A percentile compares a stretch with the other conserved stretches of the same genome.
Evolutionary conservation across 116 monocot species (phyloP).

Genomic region (Trichopus zeylanicus): DNA sequence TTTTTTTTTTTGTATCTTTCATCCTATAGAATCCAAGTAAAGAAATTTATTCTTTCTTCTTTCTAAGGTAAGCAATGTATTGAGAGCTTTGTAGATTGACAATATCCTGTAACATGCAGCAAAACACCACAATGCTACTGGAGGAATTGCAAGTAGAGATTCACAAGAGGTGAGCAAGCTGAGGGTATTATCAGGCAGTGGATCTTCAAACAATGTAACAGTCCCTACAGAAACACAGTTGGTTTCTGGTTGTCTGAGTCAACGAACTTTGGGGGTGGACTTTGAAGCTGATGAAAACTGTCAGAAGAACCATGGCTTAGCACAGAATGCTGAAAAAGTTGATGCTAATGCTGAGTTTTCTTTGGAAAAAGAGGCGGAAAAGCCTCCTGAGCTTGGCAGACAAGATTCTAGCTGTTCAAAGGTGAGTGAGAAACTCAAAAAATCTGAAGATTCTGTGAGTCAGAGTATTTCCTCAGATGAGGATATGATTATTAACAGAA

Average conservation of each 20-base stretch:
- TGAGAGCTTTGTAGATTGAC: neutral
- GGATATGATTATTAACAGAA: too few relatives aligned
- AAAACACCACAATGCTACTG: neutral
- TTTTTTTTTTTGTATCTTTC: too few relatives aligned
- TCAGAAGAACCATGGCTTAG: neutral
- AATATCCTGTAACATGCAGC: slow-evolving; percentile 8
- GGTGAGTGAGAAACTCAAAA: too few relatives aligned
- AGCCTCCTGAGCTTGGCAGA: too few relatives aligned
- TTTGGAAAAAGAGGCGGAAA: slow-evolving; percentile 5
- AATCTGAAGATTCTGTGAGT: too few relatives aligned
- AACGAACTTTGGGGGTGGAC: too few relatives aligned
- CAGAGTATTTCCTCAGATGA: too few relatives aligned
- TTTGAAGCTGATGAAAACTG: neutral
- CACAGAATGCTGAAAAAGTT: neutral
- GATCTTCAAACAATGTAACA: neutral
- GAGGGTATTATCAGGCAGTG: neutral
- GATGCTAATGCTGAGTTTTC: neutral
- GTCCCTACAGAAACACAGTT: too few relatives aligned
- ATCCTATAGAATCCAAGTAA: too few relatives aligned
- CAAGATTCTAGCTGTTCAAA: too few relatives aligned
- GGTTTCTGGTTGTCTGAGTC: neutral
- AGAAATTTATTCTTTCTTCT: too few relatives aligned
- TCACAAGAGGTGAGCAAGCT: neutral
- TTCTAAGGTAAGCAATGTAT: too few relatives aligned
- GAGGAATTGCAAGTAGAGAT: neutral